These are phyloP conservation scores for Dioszegia aurantiaca DNA, from an alignment of 768 basidiomycete genomes.

Conservation along the genomic window DNA sequence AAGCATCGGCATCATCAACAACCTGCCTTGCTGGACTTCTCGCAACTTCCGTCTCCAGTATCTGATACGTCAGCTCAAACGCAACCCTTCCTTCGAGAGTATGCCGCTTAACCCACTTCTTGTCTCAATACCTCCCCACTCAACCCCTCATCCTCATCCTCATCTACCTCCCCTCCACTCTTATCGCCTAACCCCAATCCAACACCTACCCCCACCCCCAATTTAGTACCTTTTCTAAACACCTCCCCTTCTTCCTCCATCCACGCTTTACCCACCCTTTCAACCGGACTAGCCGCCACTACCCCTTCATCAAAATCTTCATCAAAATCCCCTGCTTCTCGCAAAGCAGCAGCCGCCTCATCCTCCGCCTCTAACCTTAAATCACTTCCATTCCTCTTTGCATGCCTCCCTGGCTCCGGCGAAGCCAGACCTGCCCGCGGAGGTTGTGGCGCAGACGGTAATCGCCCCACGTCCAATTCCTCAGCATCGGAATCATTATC, in stretches of 20 bases:
- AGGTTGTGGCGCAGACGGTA: conserved; percentile 12
- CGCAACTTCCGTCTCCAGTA: conserved; percentile 42
- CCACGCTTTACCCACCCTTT: conserved; percentile 57
- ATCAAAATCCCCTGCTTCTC: conserved; percentile 14
- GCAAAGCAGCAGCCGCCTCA: conserved; percentile 11
- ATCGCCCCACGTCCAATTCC: conserved; percentile 35
- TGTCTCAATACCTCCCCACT: conserved; percentile 74
- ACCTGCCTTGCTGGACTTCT: conserved; percentile 38
- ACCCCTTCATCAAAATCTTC: too few species aligned
- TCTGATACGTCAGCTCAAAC: conserved; percentile 24
- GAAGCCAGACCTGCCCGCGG: not conserved
- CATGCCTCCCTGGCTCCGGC: not conserved
- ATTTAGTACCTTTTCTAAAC: conserved; percentile 80
- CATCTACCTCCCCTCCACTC: conserved; percentile 70
- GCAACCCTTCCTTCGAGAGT: not conserved
- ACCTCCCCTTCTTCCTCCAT: conserved; percentile 95
- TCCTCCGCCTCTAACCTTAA: not conserved
- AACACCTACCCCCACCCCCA: conserved; percentile 65
- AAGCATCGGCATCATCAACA: too few species aligned
- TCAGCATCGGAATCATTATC: conserved; percentile 53
- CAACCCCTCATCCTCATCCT: conserved; percentile 58
- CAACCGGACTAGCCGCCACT: conserved; percentile 26
- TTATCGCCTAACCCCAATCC: too few species aligned
- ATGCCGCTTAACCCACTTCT: conserved; percentile 52
- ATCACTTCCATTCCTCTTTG: not conserved